Evolutionary conservation across 345 rosid genomes (phyloP).

Genomic region (Geranium brycei): DNA sequence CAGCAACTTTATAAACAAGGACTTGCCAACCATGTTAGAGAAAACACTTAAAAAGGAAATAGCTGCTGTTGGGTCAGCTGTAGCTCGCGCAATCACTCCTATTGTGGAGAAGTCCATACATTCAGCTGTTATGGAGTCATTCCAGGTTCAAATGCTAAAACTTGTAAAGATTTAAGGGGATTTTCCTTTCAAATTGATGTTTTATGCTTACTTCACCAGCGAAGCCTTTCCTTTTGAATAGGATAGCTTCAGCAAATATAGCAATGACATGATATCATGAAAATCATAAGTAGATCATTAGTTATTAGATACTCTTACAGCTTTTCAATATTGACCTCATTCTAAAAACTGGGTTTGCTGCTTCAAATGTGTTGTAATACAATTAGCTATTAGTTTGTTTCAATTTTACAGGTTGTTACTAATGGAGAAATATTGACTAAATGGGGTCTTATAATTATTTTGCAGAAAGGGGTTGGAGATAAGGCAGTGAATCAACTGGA

Average conservation of each 20-base stretch:
- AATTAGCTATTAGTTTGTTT: too few relatives aligned
- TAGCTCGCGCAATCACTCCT: conserved; percentile 42
- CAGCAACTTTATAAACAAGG: conserved; percentile 42
- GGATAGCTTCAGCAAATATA: neutral
- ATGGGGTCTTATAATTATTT: conserved; percentile 8
- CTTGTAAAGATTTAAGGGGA: neutral
- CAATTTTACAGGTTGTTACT: neutral
- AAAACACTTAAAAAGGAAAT: conserved; percentile 53
- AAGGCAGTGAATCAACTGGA: conserved; percentile 54
- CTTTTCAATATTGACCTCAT: neutral
- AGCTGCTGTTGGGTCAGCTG: conserved; percentile 33
- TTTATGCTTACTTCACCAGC: neutral
- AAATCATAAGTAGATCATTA: neutral
- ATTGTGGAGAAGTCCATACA: conserved; percentile 44
- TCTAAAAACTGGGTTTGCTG: neutral
- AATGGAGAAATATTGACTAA: neutral
- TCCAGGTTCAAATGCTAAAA: conserved; percentile 36
- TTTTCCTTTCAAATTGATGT: conserved; percentile 3
- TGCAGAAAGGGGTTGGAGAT: conserved; percentile 68
- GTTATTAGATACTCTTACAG: neutral
- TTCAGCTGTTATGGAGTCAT: conserved; percentile 45
- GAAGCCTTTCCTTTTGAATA: neutral
- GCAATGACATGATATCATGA: neutral
- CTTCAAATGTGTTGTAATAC: neutral
- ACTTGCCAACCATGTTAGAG: conserved; percentile 36